Percentiles rank a stretch among this genome's conserved stretches.
These are phyloP conservation scores for Cystobasidium tubakii DNA, from an alignment of 768 basidiomycete species.

Conservation along the genomic window DNA sequence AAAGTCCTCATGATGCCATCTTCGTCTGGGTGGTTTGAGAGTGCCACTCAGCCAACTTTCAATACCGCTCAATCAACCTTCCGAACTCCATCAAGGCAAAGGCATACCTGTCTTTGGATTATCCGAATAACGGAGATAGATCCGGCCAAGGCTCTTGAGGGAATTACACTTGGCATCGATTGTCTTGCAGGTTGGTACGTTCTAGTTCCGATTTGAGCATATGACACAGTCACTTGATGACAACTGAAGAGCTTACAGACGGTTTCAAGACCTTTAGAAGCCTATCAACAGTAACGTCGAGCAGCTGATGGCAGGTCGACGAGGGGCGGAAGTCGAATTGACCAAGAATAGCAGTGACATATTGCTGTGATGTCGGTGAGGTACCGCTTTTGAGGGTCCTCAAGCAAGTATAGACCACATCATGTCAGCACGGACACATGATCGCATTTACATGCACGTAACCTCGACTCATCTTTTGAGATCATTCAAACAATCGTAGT, in stretches of 20 bases:
- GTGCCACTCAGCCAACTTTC: neutral
- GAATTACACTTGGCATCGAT: slow-evolving; percentile 25
- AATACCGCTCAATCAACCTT: neutral
- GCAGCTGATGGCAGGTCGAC: slow-evolving; percentile 20
- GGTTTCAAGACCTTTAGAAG: slow-evolving; percentile 18
- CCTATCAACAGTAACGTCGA: slow-evolving; percentile 14
- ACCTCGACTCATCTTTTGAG: slow-evolving; percentile 17
- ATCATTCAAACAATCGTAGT: slow-evolving; percentile 7
- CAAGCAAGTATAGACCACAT: neutral
- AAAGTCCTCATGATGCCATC: slow-evolving; percentile 52
- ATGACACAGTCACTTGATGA: neutral
- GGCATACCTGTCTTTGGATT: neutral
- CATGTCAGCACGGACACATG: slow-evolving; percentile 12
- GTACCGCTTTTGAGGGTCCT: slow-evolving; percentile 1
- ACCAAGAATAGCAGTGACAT: slow-evolving; percentile 18
- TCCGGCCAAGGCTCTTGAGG: slow-evolving; percentile 8
- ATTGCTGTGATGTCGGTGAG: slow-evolving; percentile 13
- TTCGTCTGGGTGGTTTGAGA: neutral
- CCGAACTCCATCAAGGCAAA: no score
- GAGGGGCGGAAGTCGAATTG: neutral
- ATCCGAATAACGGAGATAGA: neutral
- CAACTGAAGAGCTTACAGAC: neutral
- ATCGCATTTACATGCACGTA: neutral
- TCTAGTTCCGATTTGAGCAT: neutral
- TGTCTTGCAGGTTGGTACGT: slow-evolving; percentile 16